Evolutionary conservation across 1,139 yeast species (phyloP).

Genomic region (Geotrichum citri-aurantii): DNA sequence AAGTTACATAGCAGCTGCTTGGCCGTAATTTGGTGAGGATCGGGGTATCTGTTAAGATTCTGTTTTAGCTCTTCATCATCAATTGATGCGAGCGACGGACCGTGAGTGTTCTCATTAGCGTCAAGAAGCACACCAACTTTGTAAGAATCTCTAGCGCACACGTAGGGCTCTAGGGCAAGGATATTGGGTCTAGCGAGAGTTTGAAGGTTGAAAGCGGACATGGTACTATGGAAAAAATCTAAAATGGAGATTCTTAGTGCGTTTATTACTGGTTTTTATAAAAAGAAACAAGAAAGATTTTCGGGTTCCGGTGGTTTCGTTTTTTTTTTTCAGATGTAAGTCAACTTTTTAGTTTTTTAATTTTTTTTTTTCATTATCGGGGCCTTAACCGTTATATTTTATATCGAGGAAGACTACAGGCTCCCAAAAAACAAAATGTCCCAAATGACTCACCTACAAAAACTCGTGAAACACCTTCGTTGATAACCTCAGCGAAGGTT

Average conservation of each 20-base stretch:
- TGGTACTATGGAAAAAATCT: conserved; percentile 7
- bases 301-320: not conserved
- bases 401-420: not conserved
- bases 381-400: not conserved
- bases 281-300: not conserved
- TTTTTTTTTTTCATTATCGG: not conserved
- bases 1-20: conserved; percentile 66
- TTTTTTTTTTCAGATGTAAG: not conserved
- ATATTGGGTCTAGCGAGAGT: conserved; percentile 79
- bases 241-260: not conserved
- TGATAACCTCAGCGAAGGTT: not conserved
- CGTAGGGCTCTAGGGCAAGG: conserved; percentile 72
- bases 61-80: conserved; percentile 36
- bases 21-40: conserved; percentile 85
- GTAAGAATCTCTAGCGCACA: conserved; percentile 94
- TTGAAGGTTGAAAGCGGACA: conserved; percentile 48
- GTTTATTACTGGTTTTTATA: not conserved
- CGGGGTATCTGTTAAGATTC: conserved; percentile 86
- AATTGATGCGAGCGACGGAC: conserved; percentile 58
- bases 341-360: not conserved
- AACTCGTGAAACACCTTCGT: not conserved
- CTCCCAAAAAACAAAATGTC: not conserved
- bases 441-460: not conserved
- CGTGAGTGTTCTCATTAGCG: conserved; percentile 94
- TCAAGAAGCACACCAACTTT: conserved; percentile 81